Base-by-base conservation (phyloP, 257 asterid species). In the Solanum gandarillasii region DNA sequence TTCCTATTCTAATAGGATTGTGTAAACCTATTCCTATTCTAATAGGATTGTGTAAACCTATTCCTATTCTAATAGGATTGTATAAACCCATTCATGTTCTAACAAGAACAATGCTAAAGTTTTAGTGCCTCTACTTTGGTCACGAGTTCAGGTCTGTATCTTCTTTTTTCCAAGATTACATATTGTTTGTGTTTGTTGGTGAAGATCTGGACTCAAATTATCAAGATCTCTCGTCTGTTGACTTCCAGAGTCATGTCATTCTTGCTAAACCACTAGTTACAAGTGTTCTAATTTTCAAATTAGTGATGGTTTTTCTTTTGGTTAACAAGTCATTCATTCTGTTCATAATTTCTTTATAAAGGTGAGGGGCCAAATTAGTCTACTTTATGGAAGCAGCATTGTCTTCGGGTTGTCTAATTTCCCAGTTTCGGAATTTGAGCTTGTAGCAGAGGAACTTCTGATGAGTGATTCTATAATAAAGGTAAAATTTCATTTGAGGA, bases 281-380 rank as follows among this genome's bases (percentile, higher is more conserved):
- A 23, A 70, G 86, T 31, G n/a, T 31, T 48, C 86, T 82, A 10
- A 29, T 48, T 79, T 82, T 48, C 70, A 82, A 48, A 38, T 25
- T 46, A 18, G 34, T 82, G 86, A 48, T 82, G 32, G 85, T 82
- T 48, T 82, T 48, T 48, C 43, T 48, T 82, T 29, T 82, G 70
- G 86, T 82, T 32, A 48, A 82, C 41, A 48, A 82, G 18, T 20
- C 60, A n/a, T 82, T 46, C 27, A 48, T 82, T 48, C 86, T 46
- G 70, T 82, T 46, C 43, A 82, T 48, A 48, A 81, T 67, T 67
- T 81, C 86, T 74, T 85, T 90, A 68, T 93, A 93, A 91, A 96
- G 99, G 98, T 96, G 90, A 92, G 99, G 91, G 99, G 99, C 88
- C 98, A 96, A 92, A 96, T 96, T 90, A 94, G 99, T 92, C 89